Conservation (phyloP, 169 alveolate species). For the Miamiensis avidus region DNA sequence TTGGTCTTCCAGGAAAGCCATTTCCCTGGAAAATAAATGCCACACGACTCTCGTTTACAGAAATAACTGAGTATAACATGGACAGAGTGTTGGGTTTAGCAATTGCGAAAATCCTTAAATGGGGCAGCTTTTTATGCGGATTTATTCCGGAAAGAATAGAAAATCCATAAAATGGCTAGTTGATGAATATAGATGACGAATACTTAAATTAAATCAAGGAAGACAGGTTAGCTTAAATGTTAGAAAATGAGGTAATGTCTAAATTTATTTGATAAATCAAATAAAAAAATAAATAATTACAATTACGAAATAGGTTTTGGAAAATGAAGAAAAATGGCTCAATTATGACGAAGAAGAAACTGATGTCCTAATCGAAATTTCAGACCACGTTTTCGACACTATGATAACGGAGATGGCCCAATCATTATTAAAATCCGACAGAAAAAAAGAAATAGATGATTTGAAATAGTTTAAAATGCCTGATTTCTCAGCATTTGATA, state of each 20-base stretch:
- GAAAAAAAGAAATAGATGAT: too few relatives aligned
- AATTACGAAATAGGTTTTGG: slow-evolving; percentile 11
- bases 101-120: slow-evolving; percentile 38
- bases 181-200: slow-evolving; percentile 32
- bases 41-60: slow-evolving; percentile 6
- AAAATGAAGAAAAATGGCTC: slow-evolving; percentile 43
- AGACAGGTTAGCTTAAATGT: slow-evolving; percentile 41
- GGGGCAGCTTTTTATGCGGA: slow-evolving; percentile 48
- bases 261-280: neutral
- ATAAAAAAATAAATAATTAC: neutral
- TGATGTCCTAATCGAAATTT: slow-evolving; percentile 24
- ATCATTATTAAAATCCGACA: too few relatives aligned
- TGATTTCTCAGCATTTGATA: neutral
- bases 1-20: slow-evolving; percentile 44
- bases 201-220: slow-evolving; percentile 44
- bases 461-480: neutral
- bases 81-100: slow-evolving; percentile 46
- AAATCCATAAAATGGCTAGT: slow-evolving; percentile 24
- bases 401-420: slow-evolving; percentile 1
- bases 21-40: slow-evolving; percentile 41
- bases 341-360: slow-evolving; percentile 48
- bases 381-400: slow-evolving; percentile 12
- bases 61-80: slow-evolving; percentile 13
- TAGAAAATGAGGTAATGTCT: slow-evolving; percentile 40
- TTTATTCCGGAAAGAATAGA: slow-evolving; percentile 48